Evolutionary conservation across 2,329 filamentous ascomycete genomes (phyloP).

Genomic region (Trichothecium roseum): DNA sequence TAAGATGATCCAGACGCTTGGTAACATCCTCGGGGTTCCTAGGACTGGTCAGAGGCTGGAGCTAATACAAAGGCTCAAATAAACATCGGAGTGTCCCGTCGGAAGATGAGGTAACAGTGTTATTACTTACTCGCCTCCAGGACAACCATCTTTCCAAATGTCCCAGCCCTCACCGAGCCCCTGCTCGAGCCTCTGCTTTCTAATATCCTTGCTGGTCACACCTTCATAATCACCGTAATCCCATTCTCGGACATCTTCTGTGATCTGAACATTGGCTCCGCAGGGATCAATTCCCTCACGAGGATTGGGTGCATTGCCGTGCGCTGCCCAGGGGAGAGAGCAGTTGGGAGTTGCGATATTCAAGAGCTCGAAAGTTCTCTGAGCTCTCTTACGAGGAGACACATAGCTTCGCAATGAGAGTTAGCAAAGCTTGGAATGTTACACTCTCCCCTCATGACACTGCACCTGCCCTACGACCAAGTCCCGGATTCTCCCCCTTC

Average conservation of each 20-base stretch:
- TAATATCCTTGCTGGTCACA: constrained; percentile 61
- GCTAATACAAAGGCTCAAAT: no score
- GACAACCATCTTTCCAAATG: constrained; percentile 85
- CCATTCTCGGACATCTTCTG: constrained; percentile 71
- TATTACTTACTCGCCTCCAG: constrained; percentile 62
- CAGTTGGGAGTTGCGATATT: constrained; percentile 56
- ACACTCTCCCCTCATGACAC: not conserved
- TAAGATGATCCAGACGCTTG: constrained; percentile 62
- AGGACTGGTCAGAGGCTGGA: no score
- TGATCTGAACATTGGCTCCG: constrained; percentile 52
- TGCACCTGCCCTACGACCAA: no score
- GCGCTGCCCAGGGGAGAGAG: constrained; percentile 56
- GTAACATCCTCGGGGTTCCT: constrained; percentile 66
- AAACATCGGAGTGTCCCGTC: no score
- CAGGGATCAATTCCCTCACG: constrained; percentile 34
- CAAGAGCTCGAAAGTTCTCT: constrained; percentile 82
- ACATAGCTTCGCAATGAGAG: constrained; percentile 52
- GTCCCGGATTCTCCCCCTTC: no score
- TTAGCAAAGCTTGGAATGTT: no score
- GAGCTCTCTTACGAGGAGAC: constrained; percentile 74
- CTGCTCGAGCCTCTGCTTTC: constrained; percentile 40
- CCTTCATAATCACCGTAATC: constrained; percentile 85
- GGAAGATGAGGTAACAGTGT: not conserved
- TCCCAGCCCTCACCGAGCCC: constrained; percentile 59
- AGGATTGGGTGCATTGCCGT: constrained; percentile 24